Conservation (phyloP, 805 yeast species). For the Hanseniaspora jakobsenii region DNA sequence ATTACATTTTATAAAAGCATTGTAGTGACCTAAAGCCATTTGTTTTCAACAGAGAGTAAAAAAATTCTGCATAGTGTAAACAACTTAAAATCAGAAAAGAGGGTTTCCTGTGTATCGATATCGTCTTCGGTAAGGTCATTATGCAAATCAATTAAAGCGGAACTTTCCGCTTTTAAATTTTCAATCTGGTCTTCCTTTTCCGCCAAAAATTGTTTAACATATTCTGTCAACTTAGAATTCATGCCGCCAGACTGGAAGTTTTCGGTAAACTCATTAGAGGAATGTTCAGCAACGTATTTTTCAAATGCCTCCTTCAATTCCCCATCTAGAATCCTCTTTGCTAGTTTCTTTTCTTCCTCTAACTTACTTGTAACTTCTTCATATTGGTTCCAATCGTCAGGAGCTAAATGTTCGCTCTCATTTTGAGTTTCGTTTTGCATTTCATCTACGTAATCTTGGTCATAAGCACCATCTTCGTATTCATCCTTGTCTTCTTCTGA, state of each 20-base stretch:
- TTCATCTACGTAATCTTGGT: no score
- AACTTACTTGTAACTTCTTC: no score
- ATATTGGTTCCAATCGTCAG: no score
- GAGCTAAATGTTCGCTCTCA: no score
- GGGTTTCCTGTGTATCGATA: conserved; percentile 1
- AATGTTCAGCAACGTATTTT: conserved; percentile 14
- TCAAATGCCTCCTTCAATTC: background rate
- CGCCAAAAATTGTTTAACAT: conserved; percentile 24
- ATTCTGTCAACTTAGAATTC: no score
- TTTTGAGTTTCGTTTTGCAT: no score
- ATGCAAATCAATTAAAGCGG: background rate
- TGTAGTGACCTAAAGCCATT: conserved; percentile 24
- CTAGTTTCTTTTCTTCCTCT: no score
- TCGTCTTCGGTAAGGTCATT: conserved; percentile 16
- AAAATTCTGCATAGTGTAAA: conserved; percentile 29
- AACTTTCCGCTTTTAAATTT: conserved; percentile 14
- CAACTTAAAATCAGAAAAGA: conserved; percentile 26
- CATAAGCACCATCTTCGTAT: conserved; percentile 23
- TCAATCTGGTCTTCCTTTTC: conserved; percentile 19
- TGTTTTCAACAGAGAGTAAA: conserved; percentile 29
- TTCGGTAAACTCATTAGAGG: background rate
- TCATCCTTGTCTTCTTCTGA: conserved; percentile 20
- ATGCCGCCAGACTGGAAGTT: no score
- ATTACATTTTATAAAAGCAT: background rate
- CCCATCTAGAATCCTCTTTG: no score